Evolutionary conservation across 306 rosid genomes (phyloP).

Genomic region (Trifolium dubium): DNA sequence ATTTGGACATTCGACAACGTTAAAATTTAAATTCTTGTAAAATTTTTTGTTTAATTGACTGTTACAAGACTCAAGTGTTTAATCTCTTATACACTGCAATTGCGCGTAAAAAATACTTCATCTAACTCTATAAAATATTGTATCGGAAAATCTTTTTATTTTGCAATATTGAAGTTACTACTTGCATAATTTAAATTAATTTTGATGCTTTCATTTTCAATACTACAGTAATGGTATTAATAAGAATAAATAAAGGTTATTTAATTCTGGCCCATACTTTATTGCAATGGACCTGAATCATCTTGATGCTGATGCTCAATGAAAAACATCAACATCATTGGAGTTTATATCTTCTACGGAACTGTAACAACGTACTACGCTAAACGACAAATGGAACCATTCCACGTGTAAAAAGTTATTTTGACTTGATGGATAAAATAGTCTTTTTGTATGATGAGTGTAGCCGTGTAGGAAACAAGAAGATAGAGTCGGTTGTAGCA

Average conservation of each 20-base stretch:
- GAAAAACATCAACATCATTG: conserved; percentile 16
- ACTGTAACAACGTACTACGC: not conserved
- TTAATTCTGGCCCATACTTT: conserved; percentile 16
- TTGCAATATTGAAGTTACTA: not conserved
- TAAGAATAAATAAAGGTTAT: conserved; percentile 23
- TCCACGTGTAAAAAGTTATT: conserved; percentile 19
- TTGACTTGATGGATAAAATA: not conserved
- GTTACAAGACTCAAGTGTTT: too few relatives aligned
- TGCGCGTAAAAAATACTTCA: too few relatives aligned
- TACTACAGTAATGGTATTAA: conserved; percentile 3
- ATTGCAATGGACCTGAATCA: not conserved
- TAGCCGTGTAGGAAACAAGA: too few relatives aligned
- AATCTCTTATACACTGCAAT: too few relatives aligned
- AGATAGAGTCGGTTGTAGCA: conserved; percentile 2
- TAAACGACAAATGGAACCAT: not conserved
- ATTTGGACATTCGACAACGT: too few relatives aligned
- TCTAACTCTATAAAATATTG: not conserved
- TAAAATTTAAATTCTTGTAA: too few relatives aligned
- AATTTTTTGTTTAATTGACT: too few relatives aligned
- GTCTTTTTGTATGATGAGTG: not conserved
- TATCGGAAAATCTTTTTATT: not conserved
- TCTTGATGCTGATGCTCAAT: not conserved
- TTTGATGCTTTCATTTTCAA: not conserved
- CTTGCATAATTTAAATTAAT: not conserved
- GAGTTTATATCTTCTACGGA: not conserved